Percentiles rank a stretch among this genome's conserved stretches.
phyloP scores from a whole-genome alignment of 1,284 basidiomycete species.

The Pseudozyma pruni region DNA sequence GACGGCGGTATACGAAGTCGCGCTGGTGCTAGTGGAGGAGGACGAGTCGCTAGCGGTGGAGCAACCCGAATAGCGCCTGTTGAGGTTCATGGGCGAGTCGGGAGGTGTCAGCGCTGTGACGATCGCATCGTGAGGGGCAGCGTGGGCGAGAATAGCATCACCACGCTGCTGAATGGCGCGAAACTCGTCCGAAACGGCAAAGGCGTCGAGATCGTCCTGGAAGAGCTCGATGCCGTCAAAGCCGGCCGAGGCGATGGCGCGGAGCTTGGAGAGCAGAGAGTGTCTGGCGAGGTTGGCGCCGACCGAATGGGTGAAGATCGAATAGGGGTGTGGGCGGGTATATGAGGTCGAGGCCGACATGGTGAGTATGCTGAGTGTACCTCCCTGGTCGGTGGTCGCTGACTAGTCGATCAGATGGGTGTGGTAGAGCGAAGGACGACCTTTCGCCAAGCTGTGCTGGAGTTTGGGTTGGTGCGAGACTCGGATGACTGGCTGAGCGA shows the following conservation, averaged over 20 bases:
- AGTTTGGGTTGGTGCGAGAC: too few relatives aligned
- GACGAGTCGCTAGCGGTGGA: conserved; percentile 14
- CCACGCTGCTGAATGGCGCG: conserved; percentile 22
- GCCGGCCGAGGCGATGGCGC: conserved; percentile 59
- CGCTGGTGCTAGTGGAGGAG: conserved; percentile 9
- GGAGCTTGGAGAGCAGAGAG: conserved; percentile 62
- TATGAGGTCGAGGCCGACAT: conserved; percentile 14
- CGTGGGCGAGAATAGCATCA: conserved; percentile 5
- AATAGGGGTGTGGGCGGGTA: conserved; percentile 31
- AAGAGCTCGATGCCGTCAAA: conserved; percentile 67
- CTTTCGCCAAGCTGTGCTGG: too few relatives aligned
- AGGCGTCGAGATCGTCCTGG: conserved; percentile 66
- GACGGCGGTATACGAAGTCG: conserved; percentile 36
- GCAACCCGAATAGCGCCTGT: conserved; percentile 15
- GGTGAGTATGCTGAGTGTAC: neutral
- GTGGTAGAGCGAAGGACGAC: too few relatives aligned
- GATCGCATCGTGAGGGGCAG: neutral
- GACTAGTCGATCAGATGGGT: too few relatives aligned
- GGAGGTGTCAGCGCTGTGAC: conserved; percentile 36
- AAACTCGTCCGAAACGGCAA: conserved; percentile 55
- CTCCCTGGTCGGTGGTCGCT: too few relatives aligned
- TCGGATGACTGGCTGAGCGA: too few relatives aligned
- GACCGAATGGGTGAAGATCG: conserved; percentile 56
- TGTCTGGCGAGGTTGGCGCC: conserved; percentile 56
- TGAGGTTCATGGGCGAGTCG: conserved; percentile 41